Conservation (phyloP, 2,329 filamentous ascomycete species). For the Fusarium decemcellulare region DNA sequence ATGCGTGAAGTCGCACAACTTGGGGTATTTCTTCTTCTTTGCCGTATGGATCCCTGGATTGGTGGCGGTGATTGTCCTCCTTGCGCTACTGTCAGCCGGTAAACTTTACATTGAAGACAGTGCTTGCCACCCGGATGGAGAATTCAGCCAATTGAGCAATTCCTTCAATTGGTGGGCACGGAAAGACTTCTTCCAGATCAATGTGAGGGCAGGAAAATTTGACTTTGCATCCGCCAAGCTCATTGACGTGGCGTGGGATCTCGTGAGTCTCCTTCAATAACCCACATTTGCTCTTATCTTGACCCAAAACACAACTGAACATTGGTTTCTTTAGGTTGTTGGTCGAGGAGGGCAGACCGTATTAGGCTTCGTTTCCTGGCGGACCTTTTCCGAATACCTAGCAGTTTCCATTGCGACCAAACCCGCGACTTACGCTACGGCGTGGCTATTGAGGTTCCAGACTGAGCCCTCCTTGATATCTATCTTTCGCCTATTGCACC, state of each 20-base stretch:
- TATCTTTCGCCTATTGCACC: background rate
- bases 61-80: too few relatives aligned
- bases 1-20: too few relatives aligned
- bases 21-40: too few relatives aligned
- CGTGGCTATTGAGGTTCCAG: conserved; percentile 10
- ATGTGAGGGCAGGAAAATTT: background rate
- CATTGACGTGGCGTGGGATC: conserved; percentile 21
- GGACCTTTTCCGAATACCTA: conserved; percentile 16
- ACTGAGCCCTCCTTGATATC: background rate
- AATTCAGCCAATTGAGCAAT: background rate
- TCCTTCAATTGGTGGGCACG: conserved; percentile 5
- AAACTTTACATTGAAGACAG: too few relatives aligned
- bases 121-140: conserved; percentile 2
- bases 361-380: conserved; percentile 9
- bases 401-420: conserved; percentile 2
- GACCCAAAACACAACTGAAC: accelerated
- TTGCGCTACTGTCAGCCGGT: too few relatives aligned
- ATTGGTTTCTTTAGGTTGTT: conserved; percentile 1
- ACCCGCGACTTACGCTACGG: conserved; percentile 3
- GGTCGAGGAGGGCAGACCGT: conserved; percentile 16
- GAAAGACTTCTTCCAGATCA: conserved; percentile 18
- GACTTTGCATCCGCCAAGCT: conserved; percentile 14
- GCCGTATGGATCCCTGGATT: too few relatives aligned
- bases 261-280: conserved; percentile 7
- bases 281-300: background rate